phyloP scores from a whole-genome alignment of 2,329 filamentous ascomycete genomes.

The Curvularia verruculosa region DNA sequence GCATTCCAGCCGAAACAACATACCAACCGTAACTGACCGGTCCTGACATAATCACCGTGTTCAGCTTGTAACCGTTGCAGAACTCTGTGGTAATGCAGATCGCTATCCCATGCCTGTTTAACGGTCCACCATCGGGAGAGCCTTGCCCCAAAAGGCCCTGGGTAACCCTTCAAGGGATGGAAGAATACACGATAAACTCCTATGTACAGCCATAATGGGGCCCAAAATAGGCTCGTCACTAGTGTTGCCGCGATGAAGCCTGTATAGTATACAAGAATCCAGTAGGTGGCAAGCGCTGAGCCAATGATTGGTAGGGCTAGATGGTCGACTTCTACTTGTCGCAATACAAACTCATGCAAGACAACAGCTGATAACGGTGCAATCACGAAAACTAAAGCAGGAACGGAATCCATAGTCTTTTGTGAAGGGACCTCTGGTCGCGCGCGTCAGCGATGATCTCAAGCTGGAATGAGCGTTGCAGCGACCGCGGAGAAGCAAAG shows the following conservation, averaged over 20 bases:
- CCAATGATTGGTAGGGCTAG: slow-evolving; percentile 20
- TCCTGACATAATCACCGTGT: slow-evolving; percentile 37
- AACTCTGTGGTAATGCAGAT: slow-evolving; percentile 24
- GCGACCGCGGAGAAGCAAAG: background rate
- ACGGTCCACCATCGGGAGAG: slow-evolving; percentile 35
- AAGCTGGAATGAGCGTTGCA: background rate
- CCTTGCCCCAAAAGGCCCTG: slow-evolving; percentile 29
- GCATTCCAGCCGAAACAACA: background rate
- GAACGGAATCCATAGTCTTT: slow-evolving; percentile 15
- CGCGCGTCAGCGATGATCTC: background rate
- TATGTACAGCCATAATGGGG: slow-evolving; percentile 28
- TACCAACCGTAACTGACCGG: slow-evolving; percentile 18
- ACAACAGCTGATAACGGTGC: slow-evolving; percentile 18
- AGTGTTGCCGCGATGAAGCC: slow-evolving; percentile 15
- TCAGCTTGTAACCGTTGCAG: slow-evolving; percentile 28
- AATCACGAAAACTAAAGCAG: slow-evolving; percentile 6
- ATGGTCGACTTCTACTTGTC: slow-evolving; percentile 27
- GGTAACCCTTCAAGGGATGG: slow-evolving; percentile 31
- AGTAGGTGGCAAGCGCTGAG: slow-evolving; percentile 16
- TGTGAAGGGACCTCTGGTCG: background rate
- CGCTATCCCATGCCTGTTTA: slow-evolving; percentile 23
- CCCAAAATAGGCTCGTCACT: slow-evolving; percentile 23
- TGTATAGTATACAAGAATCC: slow-evolving; percentile 15
- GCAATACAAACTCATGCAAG: slow-evolving; percentile 24
- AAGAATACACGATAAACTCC: slow-evolving; percentile 31